phyloP scores from a whole-genome alignment of 106 monocot species.

The Allium sativum region DNA sequence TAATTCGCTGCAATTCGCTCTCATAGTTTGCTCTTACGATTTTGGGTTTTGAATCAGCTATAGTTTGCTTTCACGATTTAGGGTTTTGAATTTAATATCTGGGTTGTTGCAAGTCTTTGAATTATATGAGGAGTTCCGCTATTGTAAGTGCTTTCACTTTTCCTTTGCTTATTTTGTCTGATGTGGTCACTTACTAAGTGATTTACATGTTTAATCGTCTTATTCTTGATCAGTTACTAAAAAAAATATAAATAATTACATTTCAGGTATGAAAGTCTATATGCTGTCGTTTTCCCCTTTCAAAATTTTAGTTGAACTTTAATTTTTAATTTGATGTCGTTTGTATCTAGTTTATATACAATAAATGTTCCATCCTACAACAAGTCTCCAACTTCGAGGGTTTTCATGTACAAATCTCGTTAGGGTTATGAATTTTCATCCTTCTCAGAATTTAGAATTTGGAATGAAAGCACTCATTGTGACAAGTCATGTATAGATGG shows the following conservation, averaged over 20 bases:
- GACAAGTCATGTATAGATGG: slow-evolving; percentile 20
- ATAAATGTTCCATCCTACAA: no score
- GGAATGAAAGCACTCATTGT: neutral
- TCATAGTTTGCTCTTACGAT: no score
- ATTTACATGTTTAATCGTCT: neutral
- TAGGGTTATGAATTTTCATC: neutral
- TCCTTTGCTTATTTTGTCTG: neutral
- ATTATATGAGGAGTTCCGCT: slow-evolving; percentile 6
- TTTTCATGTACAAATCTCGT: no score
- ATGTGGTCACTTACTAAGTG: neutral
- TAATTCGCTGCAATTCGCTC: no score
- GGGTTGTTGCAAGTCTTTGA: neutral
- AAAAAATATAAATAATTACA: neutral
- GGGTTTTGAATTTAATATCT: neutral
- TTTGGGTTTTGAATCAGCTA: no score
- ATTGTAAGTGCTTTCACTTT: slow-evolving; percentile 3
- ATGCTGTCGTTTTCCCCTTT: neutral
- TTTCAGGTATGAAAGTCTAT: neutral
- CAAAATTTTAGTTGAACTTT: neutral
- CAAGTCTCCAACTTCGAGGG: no score
- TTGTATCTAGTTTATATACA: no score
- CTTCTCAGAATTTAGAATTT: neutral
- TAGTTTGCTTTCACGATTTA: no score
- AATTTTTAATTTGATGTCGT: no score
- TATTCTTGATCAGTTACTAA: neutral